Evolutionary conservation across 2,329 filamentous ascomycete species (phyloP), one percentile per base, ranked within the genome.

Genomic region (Sporothrix sp.): DNA sequence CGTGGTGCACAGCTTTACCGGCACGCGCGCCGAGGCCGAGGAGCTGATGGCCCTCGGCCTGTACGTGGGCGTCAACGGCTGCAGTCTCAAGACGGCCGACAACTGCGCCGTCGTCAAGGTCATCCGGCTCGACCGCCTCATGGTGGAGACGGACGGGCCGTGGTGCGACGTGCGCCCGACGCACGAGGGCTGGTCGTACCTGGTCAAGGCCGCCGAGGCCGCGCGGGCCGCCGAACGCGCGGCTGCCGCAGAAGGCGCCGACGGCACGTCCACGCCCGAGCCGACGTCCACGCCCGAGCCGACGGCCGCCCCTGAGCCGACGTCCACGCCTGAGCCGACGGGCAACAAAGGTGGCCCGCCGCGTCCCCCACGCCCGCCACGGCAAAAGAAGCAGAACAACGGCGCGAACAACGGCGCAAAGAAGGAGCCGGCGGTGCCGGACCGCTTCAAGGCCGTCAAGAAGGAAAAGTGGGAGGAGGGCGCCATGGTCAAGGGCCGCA

Each of bases 91-190:
- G 74, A 97, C 88, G 6, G 82, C 77, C 10, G 88, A 95, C 63
- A 98, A 97, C 60, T 79, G 95, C 36, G 82, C 78, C 13, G 90
- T 96, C 3, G 88, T 96, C 10, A 81, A 76, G 56, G 78, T 84
- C 54, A 81, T 97, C 35, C 85, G 82, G 10, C 70, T 98, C 10
- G 81, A 90, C 51, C 71, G 83, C 42, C 67, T 98, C 49, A 94
- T 97, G 76, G 81, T 98, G 43, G 93, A 98, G 73, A 98, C 93
- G 0, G 93, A 98, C 64, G 93, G 93, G 2, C 93, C 93, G 3
- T 98, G 93, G 86, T 98, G 93, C 63, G 93, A 98, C 66, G 91
- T 98, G 53, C 75, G 93, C 21, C 84, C 89, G 1, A 87, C 80
- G 27, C 91, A 98, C 68, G 89, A 90, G 27, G 88, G 87, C 2